Base-by-base conservation (phyloP, 805 yeast genomes). In the Candida bentonensis region DNA sequence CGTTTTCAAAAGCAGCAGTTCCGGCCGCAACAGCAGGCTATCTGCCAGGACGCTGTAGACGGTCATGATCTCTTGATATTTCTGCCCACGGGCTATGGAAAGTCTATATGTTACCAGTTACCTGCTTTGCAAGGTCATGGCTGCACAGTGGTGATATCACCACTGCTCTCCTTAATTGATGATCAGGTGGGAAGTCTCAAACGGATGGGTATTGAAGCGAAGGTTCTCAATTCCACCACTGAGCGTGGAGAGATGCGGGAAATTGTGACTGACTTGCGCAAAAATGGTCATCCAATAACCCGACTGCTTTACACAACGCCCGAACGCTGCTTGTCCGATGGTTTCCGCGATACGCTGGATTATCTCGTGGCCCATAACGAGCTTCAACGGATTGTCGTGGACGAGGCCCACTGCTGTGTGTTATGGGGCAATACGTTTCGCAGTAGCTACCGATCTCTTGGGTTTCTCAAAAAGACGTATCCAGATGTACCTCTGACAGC, bases 81-180 rank as follows among this genome's bases (percentile, higher is more conserved):
- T 53, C 89, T 92, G 95, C 98, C 98, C 0, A 92, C 98, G 0
- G 98, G 98, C 30, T 98, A 98, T 42, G 98, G 98, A 42, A 92
- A 92, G 58, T 88, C 97, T 0, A 64, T 92, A 23, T 92, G 98
- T 59, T 92, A 88, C 61, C 98, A 92, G 61, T 68, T 92, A 28
- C 97, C 98, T 0, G 96, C 98, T 0, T 67, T 92, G 39, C 78
- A 89, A 1, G 68, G 70, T 36, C 68, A 79, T 1, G 96, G 96
- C 1, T 68, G 60, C 21, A 84, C 95, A 0, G 64, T 92, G 30
- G 98, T 92, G 4, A 76, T 92, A 4, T 89, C 97, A 0, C 98
- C 98, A 1, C 72, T 92, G 50, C 86, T 92, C 30, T 89, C 98
- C 1, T 71, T 92, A 49, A 92, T 92, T 98, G 95, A 89, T 63